Evolutionary conservation across 306 rosid species (phyloP).

Genomic region (Astragalus membranaceus): DNA sequence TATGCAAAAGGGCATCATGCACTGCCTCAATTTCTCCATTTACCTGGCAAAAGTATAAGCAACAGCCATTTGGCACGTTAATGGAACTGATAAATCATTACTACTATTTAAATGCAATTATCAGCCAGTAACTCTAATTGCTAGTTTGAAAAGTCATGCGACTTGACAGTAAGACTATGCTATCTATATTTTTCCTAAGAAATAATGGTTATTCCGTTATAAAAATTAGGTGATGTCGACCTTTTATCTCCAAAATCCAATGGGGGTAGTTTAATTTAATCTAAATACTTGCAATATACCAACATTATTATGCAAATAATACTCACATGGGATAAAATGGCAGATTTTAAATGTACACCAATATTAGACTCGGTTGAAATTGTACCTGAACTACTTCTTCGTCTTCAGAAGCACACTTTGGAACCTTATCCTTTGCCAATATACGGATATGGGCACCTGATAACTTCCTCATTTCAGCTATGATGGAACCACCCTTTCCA

Average conservation of each 20-base stretch:
- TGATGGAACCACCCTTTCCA: slow-evolving; percentile 90
- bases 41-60: slow-evolving; percentile 44
- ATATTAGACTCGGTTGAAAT: background rate
- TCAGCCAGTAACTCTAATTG: background rate
- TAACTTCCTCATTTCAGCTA: slow-evolving; percentile 90
- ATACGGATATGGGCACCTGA: slow-evolving; percentile 86
- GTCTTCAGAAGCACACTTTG: slow-evolving; percentile 76
- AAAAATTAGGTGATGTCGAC: background rate
- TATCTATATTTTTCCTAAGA: background rate
- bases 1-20: slow-evolving; percentile 82
- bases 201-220: background rate
- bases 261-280: background rate
- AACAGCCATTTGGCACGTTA: background rate
- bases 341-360: slow-evolving; percentile 5
- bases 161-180: background rate
- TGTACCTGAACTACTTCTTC: slow-evolving; percentile 88
- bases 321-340: background rate
- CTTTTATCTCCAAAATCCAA: background rate
- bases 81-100: background rate
- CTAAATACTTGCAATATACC: background rate
- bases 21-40: slow-evolving; percentile 87
- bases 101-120: slow-evolving; percentile 11
- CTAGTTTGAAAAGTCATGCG: background rate
- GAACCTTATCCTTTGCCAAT: slow-evolving; percentile 78
- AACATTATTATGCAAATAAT: slow-evolving; percentile 3